Evolutionary conservation across 2,329 filamentous ascomycete genomes (phyloP), one percentile per base, ranked within the genome.

Genomic region (Aspergillus phoenicis): DNA sequence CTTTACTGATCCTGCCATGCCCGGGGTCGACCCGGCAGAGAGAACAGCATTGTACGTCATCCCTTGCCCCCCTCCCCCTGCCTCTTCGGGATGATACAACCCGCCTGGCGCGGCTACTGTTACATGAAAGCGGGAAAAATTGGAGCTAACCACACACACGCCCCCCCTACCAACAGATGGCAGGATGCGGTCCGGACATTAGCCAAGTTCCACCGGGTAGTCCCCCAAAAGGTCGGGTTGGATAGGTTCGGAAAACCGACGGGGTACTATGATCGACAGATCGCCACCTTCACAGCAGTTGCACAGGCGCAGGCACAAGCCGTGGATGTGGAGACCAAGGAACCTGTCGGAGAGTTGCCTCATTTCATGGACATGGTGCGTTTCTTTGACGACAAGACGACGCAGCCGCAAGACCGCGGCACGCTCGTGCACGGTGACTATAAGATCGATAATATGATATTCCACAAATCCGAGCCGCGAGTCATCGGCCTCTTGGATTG

Each of bases 401-500:
- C 82, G 53, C 91, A 94, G 77, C 94, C 94, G 1, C 81, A 83
- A 63, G 94, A 98, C 74, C 83, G 91, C 63, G 87, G 85, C 22
- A 89, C 89, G 4, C 84, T 97, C 64, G 89, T 98, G 30, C 95
- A 98, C 72, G 95, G 95, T 38, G 95, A 99, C 77, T 99, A 94
- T 82, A 99, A 98, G 82, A 96, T 94, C 71, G 91, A 95, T 75
- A 95, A 95, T 70, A 76, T 94, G 66, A 87, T 95, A 43, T 99
- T 96, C 76, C 91, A 97, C 80, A 90, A 91, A 78, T 93, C 91
- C 0, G 90, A 94, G 75, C 87, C 93, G 5, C 83, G 88, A 57
- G 93, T 98, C 11, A 93, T 98, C 77, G 95, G 94, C 4, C 93
- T 98, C 58, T 80, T 98, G 5, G 95, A 99, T 79, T 98, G 94